Conservation (phyloP, 2,329 filamentous ascomycete species). For the Sporothrix euskadiensis region DNA sequence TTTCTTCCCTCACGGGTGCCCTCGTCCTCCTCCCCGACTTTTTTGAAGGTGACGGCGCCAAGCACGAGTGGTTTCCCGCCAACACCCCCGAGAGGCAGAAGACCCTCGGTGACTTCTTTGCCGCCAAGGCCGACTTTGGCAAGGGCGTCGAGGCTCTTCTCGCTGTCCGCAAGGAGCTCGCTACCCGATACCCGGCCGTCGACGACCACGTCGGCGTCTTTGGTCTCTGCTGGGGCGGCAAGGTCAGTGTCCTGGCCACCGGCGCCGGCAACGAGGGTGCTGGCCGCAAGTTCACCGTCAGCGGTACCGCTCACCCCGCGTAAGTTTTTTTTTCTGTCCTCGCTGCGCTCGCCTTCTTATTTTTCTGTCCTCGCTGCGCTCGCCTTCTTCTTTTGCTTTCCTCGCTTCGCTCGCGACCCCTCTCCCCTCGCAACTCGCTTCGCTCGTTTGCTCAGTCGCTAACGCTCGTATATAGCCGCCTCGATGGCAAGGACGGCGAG, state of each 20-base stretch:
- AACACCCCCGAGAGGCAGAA: conserved; percentile 48
- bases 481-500: conserved; percentile 47
- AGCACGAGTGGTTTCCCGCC: conserved; percentile 42
- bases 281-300: conserved; percentile 42
- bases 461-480: conserved; percentile 31
- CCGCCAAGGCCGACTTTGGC: conserved; percentile 37
- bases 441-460: not conserved
- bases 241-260: conserved; percentile 44
- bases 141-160: conserved; percentile 39
- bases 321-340: conserved; percentile 27
- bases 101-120: conserved; percentile 23
- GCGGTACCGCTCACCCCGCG: conserved; percentile 40
- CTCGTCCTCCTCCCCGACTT: conserved; percentile 47
- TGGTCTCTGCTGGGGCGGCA: conserved; percentile 55
- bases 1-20: conserved; percentile 42
- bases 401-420: not conserved
- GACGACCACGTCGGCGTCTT: conserved; percentile 47
- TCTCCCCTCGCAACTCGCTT: not conserved
- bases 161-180: conserved; percentile 39
- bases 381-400: not conserved
- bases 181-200: conserved; percentile 40
- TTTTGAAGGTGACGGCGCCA: conserved; percentile 42
- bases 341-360: not conserved
- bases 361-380: not conserved
- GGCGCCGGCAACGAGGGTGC: conserved; percentile 41